Percentiles rank a stretch among this genome's conserved stretches.
phyloP scores from a whole-genome alignment of 495 filamentous ascomycete species.

The Acidomyces sp. region DNA sequence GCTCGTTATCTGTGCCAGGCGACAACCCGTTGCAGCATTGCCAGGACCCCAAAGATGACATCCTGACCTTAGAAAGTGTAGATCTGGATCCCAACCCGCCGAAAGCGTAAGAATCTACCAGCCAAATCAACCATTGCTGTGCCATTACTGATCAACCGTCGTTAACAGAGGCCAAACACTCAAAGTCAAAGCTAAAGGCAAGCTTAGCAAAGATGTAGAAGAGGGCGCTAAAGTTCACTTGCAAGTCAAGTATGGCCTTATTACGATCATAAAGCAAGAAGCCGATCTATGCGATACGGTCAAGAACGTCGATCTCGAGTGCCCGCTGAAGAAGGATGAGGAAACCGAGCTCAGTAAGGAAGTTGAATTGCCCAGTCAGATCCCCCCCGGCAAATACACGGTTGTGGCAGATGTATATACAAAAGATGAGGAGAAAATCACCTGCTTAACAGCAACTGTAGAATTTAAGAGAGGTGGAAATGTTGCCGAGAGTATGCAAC shows the following conservation, averaged over 20 bases:
- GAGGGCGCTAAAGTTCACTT: conserved; percentile 67
- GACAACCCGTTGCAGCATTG: conserved; percentile 70
- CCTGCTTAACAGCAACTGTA: conserved; percentile 64
- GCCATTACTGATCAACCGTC: conserved; percentile 3
- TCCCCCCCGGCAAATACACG: conserved; percentile 82
- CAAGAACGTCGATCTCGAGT: conserved; percentile 72
- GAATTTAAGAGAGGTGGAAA: conserved; percentile 34
- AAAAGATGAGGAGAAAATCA: conserved; percentile 53
- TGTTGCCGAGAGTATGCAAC: too few relatives aligned
- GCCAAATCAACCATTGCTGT: neutral
- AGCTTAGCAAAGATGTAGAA: conserved; percentile 51
- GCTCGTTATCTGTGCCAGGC: conserved; percentile 45
- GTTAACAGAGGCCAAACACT: conserved; percentile 59
- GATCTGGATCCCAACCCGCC: conserved; percentile 80
- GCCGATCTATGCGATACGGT: conserved; percentile 82
- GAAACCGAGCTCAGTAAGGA: conserved; percentile 58
- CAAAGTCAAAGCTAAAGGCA: conserved; percentile 63
- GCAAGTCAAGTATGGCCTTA: conserved; percentile 85
- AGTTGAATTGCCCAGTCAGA: conserved; percentile 71
- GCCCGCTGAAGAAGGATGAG: conserved; percentile 65
- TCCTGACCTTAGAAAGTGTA: conserved; percentile 64
- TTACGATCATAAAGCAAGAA: conserved; percentile 65
- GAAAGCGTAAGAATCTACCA: conserved; percentile 52
- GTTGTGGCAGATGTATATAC: conserved; percentile 76
- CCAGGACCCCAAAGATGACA: conserved; percentile 42